Conservation (phyloP, 2,329 filamentous ascomycete species). For the Aspergillus nomiae region DNA sequence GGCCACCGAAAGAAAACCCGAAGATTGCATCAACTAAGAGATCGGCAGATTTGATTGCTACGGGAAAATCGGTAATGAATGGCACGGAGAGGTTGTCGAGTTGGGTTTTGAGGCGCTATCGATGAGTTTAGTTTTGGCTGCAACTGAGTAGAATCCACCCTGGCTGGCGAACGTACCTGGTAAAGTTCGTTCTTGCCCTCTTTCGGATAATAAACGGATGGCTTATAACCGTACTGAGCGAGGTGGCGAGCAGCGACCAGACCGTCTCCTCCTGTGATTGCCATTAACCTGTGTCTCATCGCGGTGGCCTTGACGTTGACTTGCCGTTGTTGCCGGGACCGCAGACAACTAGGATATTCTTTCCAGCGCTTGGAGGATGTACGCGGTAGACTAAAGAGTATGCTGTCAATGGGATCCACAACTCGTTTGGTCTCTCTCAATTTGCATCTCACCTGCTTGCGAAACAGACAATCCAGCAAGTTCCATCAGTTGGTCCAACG, state of each 20-base stretch:
- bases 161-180: slow-evolving; percentile 55
- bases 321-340: slow-evolving; percentile 72
- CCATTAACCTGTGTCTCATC: neutral
- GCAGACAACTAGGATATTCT: slow-evolving; percentile 81
- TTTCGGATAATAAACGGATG: slow-evolving; percentile 91
- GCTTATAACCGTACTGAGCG: slow-evolving; percentile 86
- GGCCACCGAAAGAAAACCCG: slow-evolving; percentile 89
- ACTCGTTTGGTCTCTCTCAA: neutral
- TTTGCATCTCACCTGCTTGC: slow-evolving; percentile 67
- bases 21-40: slow-evolving; percentile 93
- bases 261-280: slow-evolving; percentile 77
- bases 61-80: slow-evolving; percentile 73
- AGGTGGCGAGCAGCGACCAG: slow-evolving; percentile 92
- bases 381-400: slow-evolving; percentile 71
- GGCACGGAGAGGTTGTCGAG: slow-evolving; percentile 79
- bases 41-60: slow-evolving; percentile 68
- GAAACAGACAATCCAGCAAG: slow-evolving; percentile 90
- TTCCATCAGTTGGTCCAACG: slow-evolving; percentile 96
- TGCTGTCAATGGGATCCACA: neutral
- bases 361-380: slow-evolving; percentile 73
- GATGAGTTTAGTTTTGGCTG: neutral
- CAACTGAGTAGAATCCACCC: neutral
- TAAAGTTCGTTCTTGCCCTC: slow-evolving; percentile 88
- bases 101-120: slow-evolving; percentile 77
- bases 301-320: neutral